Conservation (phyloP, 1,139 yeast species). For the Pneumocystis sp. region DNA sequence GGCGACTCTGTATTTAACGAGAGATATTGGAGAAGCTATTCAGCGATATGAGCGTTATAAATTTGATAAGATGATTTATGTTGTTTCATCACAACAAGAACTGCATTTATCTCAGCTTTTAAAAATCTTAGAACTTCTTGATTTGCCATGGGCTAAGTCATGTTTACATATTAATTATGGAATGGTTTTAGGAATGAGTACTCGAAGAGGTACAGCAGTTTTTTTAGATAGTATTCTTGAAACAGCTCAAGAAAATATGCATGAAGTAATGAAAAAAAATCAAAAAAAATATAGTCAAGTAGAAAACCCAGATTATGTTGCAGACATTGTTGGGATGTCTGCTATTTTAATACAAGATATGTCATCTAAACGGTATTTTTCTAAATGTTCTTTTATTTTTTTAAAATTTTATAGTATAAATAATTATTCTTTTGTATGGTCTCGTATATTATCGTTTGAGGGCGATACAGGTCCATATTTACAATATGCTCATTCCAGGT, state of each 20-base stretch:
- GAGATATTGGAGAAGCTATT: slow-evolving; percentile 96
- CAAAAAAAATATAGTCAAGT: slow-evolving; percentile 85
- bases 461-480: slow-evolving; percentile 99
- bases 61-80: slow-evolving; percentile 92
- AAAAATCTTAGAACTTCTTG: slow-evolving; percentile 87
- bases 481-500: slow-evolving; percentile 96
- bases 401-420: slow-evolving; percentile 39
- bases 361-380: slow-evolving; percentile 57
- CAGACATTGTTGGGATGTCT: slow-evolving; percentile 89
- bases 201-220: slow-evolving; percentile 96
- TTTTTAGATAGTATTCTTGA: slow-evolving; percentile 87
- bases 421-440: slow-evolving; percentile 95
- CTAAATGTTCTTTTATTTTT: not conserved
- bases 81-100: slow-evolving; percentile 92
- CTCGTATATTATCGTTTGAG: slow-evolving; percentile 93
- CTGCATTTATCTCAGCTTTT: slow-evolving; percentile 87
- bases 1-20: slow-evolving; percentile 80
- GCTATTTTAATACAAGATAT: slow-evolving; percentile 99
- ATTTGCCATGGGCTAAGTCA: slow-evolving; percentile 69
- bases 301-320: slow-evolving; percentile 86
- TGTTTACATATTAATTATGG: slow-evolving; percentile 85
- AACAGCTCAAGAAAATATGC: slow-evolving; percentile 91
- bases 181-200: slow-evolving; percentile 97
- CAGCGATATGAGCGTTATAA: slow-evolving; percentile 72
- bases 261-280: slow-evolving; percentile 90